These are phyloP conservation scores for Diaporthe citriasiana DNA, from an alignment of 2,329 filamentous ascomycete genomes.

Conservation along the genomic window DNA sequence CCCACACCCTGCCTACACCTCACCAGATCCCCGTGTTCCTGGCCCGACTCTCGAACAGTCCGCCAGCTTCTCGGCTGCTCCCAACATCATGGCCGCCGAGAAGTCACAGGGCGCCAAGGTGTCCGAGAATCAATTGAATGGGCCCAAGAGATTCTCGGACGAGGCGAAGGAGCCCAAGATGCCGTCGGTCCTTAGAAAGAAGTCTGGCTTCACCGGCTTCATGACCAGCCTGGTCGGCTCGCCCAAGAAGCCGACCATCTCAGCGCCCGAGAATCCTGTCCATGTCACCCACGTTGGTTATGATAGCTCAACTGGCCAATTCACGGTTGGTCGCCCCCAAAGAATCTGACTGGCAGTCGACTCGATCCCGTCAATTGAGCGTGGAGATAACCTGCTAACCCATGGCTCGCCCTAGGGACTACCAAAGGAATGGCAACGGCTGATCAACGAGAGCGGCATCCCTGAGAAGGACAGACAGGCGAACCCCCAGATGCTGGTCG, in stretches of 20 bases:
- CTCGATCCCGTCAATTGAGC: conserved; percentile 43
- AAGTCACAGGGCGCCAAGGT: conserved; percentile 57
- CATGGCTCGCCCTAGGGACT: conserved; percentile 73
- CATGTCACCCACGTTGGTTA: conserved; percentile 99
- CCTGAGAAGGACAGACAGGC: conserved; percentile 96
- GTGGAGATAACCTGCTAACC: conserved; percentile 42
- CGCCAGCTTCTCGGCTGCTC: conserved; percentile 71
- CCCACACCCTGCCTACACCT: conserved; percentile 60
- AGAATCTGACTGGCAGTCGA: conserved; percentile 12
- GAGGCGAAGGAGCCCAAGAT: conserved; percentile 76
- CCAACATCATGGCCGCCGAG: conserved; percentile 64
- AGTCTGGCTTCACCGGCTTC: conserved; percentile 89
- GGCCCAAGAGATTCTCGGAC: conserved; percentile 83
- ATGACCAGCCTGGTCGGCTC: conserved; percentile 88
- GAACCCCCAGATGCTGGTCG: conserved; percentile 94
- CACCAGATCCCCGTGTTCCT: conserved; percentile 65
- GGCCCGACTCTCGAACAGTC: conserved; percentile 74
- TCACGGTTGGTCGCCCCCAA: conserved; percentile 77
- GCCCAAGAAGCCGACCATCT: conserved; percentile 92
- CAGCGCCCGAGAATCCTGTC: conserved; percentile 96
- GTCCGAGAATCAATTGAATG: conserved; percentile 62
- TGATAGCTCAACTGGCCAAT: conserved; percentile 95
- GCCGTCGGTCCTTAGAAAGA: conserved; percentile 77
- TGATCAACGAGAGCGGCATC: conserved; percentile 96
- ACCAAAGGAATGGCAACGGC: conserved; percentile 96